Evolutionary conservation across 2,329 filamentous ascomycete species (phyloP).

Genomic region (Apiospora aurea): DNA sequence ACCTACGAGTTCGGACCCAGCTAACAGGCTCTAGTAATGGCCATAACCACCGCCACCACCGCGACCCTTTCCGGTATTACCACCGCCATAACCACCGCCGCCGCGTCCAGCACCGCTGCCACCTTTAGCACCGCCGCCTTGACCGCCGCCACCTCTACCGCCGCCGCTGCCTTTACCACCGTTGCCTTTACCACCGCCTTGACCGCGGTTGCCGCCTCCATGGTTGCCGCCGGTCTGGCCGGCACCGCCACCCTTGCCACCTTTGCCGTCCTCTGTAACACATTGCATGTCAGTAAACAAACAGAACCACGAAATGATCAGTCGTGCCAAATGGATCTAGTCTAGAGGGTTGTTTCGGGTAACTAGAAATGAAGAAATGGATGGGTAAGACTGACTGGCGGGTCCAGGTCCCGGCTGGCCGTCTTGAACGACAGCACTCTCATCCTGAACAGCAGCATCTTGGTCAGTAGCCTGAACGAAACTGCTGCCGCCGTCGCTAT

Average conservation of each 20-base stretch:
- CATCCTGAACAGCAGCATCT: not conserved
- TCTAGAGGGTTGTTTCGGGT: not conserved
- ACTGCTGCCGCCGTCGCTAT: not conserved
- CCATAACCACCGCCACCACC: too few species aligned
- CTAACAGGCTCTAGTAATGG: too few species aligned
- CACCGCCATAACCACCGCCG: not conserved
- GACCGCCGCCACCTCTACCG: too few species aligned
- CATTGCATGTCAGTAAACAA: not conserved
- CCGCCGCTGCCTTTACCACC: too few species aligned
- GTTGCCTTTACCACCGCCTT: not conserved
- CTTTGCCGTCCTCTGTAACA: not conserved
- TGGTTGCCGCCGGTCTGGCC: not conserved
- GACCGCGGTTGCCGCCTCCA: not conserved
- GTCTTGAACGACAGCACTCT: too few species aligned
- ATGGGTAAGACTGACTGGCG: not conserved
- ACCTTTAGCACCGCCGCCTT: too few species aligned
- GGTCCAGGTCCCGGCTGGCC: not conserved
- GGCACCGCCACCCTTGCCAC: not conserved
- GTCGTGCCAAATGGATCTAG: too few species aligned
- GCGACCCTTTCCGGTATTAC: not conserved
- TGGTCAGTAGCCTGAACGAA: not conserved
- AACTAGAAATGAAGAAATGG: not conserved
- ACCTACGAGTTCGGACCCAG: too few species aligned
- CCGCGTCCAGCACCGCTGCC: too few species aligned
- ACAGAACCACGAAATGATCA: fast-evolving